Evolutionary conservation across 257 asterid genomes (phyloP).

Genomic region (Dorcoceras hygrometricum): DNA sequence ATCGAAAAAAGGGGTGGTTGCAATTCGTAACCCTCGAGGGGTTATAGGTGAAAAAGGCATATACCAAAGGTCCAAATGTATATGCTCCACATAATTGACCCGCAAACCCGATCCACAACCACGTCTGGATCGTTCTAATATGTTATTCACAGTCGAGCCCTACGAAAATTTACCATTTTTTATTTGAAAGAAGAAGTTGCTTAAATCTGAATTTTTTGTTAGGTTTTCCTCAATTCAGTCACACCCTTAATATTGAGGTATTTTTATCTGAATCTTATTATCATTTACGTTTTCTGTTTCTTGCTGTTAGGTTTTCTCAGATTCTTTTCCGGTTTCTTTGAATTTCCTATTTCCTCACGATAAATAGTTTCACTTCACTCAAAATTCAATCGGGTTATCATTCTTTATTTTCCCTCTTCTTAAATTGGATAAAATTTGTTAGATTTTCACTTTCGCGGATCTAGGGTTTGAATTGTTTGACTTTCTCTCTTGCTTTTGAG

Average conservation of each 20-base stretch:
- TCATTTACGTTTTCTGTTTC: background rate
- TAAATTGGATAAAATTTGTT: background rate
- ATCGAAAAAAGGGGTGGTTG: too few species aligned
- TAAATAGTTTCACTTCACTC: background rate
- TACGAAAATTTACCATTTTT: background rate
- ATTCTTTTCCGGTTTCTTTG: background rate
- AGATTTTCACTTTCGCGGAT: constrained; percentile 11
- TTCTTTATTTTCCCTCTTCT: background rate
- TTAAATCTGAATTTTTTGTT: background rate
- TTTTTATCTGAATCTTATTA: background rate
- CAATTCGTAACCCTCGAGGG: too few species aligned
- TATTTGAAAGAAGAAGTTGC: background rate
- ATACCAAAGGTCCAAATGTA: background rate
- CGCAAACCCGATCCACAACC: background rate
- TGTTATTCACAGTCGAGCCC: background rate
- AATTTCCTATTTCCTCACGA: background rate
- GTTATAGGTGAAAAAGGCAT: background rate
- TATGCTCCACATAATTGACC: background rate
- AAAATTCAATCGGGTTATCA: background rate
- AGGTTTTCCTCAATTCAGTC: constrained; percentile 27
- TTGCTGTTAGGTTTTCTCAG: background rate
- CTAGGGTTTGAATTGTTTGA: constrained; percentile 29
- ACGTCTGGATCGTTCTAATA: background rate
- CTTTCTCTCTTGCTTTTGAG: constrained; percentile 22
- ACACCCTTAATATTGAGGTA: constrained; percentile 21